Percentiles rank a stretch among this genome's conserved stretches.
Evolutionary conservation across 2,329 filamentous ascomycete genomes (phyloP).

Genomic region (Penicillium paneum): DNA sequence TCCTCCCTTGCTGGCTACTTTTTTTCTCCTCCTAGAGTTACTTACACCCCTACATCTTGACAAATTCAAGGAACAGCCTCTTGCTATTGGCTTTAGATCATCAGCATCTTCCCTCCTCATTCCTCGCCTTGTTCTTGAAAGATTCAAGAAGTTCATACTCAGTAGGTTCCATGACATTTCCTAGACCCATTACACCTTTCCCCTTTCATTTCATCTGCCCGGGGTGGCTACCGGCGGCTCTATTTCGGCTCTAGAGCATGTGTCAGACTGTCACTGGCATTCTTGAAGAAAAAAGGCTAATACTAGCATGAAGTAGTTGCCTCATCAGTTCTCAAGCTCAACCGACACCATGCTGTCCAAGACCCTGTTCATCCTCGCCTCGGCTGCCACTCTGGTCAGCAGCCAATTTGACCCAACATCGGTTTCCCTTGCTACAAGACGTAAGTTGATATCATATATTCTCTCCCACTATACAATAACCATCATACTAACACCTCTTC

Average conservation of each 20-base stretch:
- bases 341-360: constrained; percentile 26
- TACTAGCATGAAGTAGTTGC: not conserved
- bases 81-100: constrained; percentile 4
- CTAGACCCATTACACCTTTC: not conserved
- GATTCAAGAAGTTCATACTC: not conserved
- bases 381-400: constrained; percentile 29
- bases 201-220: constrained; percentile 19
- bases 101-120: not conserved
- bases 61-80: not conserved
- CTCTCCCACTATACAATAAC: not conserved
- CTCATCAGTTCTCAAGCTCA: constrained; percentile 2
- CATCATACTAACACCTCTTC: not conserved
- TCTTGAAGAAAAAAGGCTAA: not conserved
- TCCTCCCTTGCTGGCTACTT: constrained; percentile 3
- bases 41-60: not conserved
- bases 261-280: not conserved
- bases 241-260: not conserved
- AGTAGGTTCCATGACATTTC: constrained; percentile 13
- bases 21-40: not conserved
- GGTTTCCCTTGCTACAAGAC: constrained; percentile 36
- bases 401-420: constrained; percentile 41
- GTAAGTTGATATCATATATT: constrained; percentile 23
- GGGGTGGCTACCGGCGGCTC: not conserved
- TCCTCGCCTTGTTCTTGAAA: constrained; percentile 3
- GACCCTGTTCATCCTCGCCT: constrained; percentile 34